Evolutionary conservation across 805 yeast genomes (phyloP).

Genomic region (Vanderwaltozyma polyspora): DNA sequence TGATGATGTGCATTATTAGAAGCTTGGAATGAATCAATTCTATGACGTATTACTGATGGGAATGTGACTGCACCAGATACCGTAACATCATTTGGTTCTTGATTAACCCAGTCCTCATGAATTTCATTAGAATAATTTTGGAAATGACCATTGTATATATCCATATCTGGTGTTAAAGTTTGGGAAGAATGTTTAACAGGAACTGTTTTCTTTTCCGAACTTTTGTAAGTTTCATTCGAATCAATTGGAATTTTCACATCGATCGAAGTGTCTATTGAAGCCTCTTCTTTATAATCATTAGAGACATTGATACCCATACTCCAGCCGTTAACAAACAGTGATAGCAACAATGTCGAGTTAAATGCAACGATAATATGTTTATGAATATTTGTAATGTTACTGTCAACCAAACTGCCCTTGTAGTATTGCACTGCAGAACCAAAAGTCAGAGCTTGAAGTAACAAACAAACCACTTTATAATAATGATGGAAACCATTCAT

Average conservation of each 20-base stretch:
- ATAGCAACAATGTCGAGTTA: constrained; percentile 12
- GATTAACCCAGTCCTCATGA: not conserved
- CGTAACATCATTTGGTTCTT: not conserved
- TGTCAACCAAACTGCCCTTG: constrained; percentile 7
- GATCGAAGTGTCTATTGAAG: not conserved
- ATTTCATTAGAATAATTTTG: not conserved
- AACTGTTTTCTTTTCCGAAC: constrained; percentile 10
- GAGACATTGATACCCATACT: constrained; percentile 6
- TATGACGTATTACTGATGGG: constrained; percentile 21
- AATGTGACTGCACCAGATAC: constrained; percentile 6
- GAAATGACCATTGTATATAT: constrained; percentile 1
- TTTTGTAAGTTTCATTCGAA: constrained; percentile 1
- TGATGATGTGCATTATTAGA: not conserved
- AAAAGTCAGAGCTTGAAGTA: constrained; percentile 12
- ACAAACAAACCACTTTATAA: not conserved
- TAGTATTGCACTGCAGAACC: constrained; percentile 15
- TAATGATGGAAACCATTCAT: not conserved
- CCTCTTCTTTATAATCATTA: not conserved
- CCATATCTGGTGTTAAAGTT: constrained; percentile 25
- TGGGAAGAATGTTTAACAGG: constrained; percentile 25
- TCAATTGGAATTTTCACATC: constrained; percentile 1
- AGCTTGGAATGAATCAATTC: constrained; percentile 7
- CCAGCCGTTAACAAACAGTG: constrained; percentile 15
- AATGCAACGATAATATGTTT: constrained; percentile 9
- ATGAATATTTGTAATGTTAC: constrained; percentile 4